phyloP scores from a whole-genome alignment of 2,329 filamentous ascomycete genomes.

The Camillea tinctor region DNA sequence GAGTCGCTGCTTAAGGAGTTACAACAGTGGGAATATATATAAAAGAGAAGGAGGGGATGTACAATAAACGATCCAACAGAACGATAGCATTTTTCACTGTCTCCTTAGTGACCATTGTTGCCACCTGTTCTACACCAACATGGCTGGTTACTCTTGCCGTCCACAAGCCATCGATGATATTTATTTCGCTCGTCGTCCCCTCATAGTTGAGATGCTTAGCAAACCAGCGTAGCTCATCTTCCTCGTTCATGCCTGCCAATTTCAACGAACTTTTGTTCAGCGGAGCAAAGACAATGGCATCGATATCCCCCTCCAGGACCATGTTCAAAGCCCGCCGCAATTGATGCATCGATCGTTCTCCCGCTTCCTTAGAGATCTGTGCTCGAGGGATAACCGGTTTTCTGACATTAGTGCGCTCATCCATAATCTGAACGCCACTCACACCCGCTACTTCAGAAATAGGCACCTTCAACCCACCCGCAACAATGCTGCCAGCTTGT shows the following conservation, averaged over 20 bases:
- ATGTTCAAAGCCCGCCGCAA: slow-evolving; percentile 28
- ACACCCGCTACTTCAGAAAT: slow-evolving; percentile 18
- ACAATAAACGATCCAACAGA: slow-evolving; percentile 28
- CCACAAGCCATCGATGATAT: slow-evolving; percentile 31
- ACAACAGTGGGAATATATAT: too few relatives aligned
- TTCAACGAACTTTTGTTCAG: slow-evolving; percentile 35
- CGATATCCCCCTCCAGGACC: slow-evolving; percentile 25
- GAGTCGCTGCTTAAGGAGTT: too few relatives aligned
- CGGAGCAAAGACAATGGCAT: slow-evolving; percentile 34
- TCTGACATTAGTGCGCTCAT: slow-evolving; percentile 23
- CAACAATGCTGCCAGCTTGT: slow-evolving; percentile 21
- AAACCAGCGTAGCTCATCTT: slow-evolving; percentile 37
- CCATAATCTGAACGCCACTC: slow-evolving; percentile 27
- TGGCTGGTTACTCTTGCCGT: slow-evolving; percentile 34
- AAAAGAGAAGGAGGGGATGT: slow-evolving; percentile 1
- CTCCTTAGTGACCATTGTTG: slow-evolving; percentile 27
- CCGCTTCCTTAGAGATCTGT: slow-evolving; percentile 27
- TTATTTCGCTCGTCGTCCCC: slow-evolving; percentile 34
- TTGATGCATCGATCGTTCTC: slow-evolving; percentile 28
- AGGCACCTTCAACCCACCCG: slow-evolving; percentile 17
- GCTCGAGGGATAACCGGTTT: slow-evolving; percentile 7
- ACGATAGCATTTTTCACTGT: slow-evolving; percentile 27
- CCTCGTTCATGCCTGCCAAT: slow-evolving; percentile 35
- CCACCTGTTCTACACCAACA: slow-evolving; percentile 31
- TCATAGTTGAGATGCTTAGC: slow-evolving; percentile 31